These are phyloP conservation scores for Withania somnifera DNA, from an alignment of 305 asterid species.

Conservation along the genomic window DNA sequence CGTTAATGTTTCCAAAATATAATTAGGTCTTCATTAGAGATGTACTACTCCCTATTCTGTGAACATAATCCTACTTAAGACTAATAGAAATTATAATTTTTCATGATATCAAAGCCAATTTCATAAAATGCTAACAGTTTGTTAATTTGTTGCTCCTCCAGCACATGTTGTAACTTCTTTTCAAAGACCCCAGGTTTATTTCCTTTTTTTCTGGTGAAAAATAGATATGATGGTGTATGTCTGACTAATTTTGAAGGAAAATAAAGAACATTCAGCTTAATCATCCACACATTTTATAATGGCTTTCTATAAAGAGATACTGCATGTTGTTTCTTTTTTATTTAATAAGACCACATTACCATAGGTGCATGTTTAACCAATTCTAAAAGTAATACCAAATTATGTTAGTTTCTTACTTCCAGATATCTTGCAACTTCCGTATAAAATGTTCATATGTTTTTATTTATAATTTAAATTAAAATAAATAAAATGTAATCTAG, in stretches of 20 bases:
- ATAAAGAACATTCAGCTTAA: not conserved
- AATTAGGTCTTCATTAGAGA: too few species aligned
- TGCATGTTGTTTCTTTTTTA: not conserved
- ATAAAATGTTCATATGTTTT: not conserved
- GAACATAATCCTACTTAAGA: not conserved
- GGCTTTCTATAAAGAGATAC: not conserved
- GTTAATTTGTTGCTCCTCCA: not conserved
- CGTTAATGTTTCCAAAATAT: too few species aligned
- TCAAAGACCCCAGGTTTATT: not conserved
- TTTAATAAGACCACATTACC: not conserved
- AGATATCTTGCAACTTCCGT: not conserved
- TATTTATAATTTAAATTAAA: not conserved
- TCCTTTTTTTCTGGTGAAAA: not conserved
- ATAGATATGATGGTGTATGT: not conserved
- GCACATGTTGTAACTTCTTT: not conserved
- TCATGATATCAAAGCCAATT: not conserved
- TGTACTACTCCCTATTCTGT: too few species aligned
- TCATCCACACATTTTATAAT: not conserved
- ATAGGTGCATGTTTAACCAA: not conserved
- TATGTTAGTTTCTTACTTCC: not conserved
- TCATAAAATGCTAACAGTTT: not conserved
- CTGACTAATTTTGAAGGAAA: not conserved
- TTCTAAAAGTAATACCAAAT: not conserved
- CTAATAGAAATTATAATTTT: not conserved
- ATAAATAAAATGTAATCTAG: not conserved